These are phyloP conservation scores for Dendrothele bispora DNA, from an alignment of 768 basidiomycete genomes.

Conservation along the genomic window DNA sequence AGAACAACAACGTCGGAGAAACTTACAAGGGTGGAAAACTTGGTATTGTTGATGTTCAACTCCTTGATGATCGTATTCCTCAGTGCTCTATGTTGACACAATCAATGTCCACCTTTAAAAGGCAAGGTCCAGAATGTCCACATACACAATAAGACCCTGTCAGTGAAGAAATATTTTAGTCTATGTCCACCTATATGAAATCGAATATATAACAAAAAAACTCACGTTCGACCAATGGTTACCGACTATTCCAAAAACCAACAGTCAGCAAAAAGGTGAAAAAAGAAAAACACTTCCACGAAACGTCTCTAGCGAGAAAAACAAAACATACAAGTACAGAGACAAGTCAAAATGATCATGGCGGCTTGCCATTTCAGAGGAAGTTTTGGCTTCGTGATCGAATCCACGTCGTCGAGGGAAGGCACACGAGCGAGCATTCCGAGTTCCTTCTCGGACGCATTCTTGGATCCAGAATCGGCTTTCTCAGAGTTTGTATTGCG, in stretches of 20 bases:
- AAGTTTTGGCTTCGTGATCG: slow-evolving; percentile 27
- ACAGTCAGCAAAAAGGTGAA: background rate
- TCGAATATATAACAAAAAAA: background rate
- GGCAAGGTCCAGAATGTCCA: too few relatives aligned
- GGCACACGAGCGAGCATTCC: too few relatives aligned
- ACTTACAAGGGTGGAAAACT: slow-evolving; percentile 41
- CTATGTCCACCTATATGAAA: background rate
- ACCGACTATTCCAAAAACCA: slow-evolving; percentile 27
- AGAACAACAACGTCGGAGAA: slow-evolving; percentile 34
- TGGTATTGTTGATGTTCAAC: slow-evolving; percentile 41
- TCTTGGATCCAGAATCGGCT: too few relatives aligned
- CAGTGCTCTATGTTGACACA: slow-evolving; percentile 24
- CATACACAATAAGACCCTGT: slow-evolving; percentile 39
- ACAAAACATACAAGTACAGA: slow-evolving; percentile 35
- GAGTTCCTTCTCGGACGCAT: too few relatives aligned
- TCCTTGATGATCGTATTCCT: slow-evolving; percentile 44
- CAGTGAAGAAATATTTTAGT: background rate
- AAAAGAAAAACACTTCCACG: background rate
- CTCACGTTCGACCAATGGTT: slow-evolving; percentile 44
- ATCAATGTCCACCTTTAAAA: background rate
- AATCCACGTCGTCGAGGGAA: too few relatives aligned
- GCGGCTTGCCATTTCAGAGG: slow-evolving; percentile 34
- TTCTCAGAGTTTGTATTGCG: too few relatives aligned
- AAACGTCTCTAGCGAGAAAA: background rate
- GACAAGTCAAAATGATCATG: slow-evolving; percentile 36